Conservation (phyloP, 257 asterid genomes). For the Avicennia marina region DNA sequence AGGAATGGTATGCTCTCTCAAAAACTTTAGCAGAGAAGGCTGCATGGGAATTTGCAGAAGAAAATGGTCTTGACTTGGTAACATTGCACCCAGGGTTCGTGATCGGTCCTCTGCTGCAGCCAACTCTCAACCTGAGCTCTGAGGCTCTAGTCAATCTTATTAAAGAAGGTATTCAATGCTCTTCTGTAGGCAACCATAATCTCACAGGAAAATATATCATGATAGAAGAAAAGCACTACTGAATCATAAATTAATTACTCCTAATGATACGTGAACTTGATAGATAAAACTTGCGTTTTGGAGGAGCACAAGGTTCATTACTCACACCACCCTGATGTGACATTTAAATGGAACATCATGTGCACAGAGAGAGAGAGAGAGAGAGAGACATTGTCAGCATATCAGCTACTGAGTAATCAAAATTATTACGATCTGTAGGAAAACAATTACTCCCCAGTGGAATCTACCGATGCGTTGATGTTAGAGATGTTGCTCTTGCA, state of each 20-base stretch:
- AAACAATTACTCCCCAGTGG: conserved; percentile 25
- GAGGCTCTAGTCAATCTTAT: conserved; percentile 28
- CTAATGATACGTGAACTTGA: no score
- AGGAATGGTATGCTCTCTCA: conserved; percentile 47
- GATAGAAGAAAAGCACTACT: no score
- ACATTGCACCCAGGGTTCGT: conserved; percentile 52
- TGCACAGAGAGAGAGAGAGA: no score
- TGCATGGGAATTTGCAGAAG: conserved; percentile 45
- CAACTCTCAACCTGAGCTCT: conserved; percentile 36
- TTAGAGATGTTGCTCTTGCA: conserved; percentile 54
- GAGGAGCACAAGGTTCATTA: no score
- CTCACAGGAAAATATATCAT: no score
- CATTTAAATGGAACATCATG: background rate
- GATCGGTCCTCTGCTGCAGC: conserved; percentile 59
- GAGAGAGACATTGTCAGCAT: no score
- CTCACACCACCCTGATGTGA: background rate
- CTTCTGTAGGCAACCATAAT: no score
- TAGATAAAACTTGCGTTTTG: no score
- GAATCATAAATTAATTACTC: no score
- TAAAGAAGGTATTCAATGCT: conserved; percentile 40
- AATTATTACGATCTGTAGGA: conserved; percentile 17
- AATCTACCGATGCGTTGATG: conserved; percentile 40
- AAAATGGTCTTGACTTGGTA: conserved; percentile 48
- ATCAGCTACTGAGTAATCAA: no score
- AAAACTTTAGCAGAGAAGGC: conserved; percentile 70